phyloP scores from a whole-genome alignment of 108 stramenopile species.

The Skeletonema marinoi region DNA sequence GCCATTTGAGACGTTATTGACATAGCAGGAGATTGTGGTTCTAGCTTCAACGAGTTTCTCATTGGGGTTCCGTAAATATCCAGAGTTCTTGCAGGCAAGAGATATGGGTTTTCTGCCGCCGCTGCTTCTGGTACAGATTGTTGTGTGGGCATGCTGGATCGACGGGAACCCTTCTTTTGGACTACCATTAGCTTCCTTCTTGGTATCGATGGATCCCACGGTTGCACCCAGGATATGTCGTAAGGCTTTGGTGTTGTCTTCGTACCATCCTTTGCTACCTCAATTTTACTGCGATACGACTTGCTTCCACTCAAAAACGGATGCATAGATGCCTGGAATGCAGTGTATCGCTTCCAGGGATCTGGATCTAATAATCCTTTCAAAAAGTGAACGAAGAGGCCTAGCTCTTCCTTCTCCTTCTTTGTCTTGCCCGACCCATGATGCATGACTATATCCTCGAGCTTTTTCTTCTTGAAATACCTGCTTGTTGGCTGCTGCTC shows the following conservation, averaged over 20 bases:
- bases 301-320: constrained; percentile 73
- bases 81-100: not conserved
- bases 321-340: constrained; percentile 73
- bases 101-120: constrained; percentile 18
- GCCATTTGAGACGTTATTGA: constrained; percentile 41
- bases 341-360: constrained; percentile 87
- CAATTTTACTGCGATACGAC: constrained; percentile 29
- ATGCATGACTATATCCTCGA: constrained; percentile 78
- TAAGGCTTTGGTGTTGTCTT: constrained; percentile 42
- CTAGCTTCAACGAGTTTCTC: constrained; percentile 9
- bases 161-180: constrained; percentile 38
- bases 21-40: constrained; percentile 18
- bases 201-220: constrained; percentile 80
- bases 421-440: constrained; percentile 56
- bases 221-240: constrained; percentile 75
- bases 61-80: constrained; percentile 30
- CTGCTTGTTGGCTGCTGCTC: constrained; percentile 81
- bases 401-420: constrained; percentile 63
- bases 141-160: constrained; percentile 22
- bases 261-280: constrained; percentile 26
- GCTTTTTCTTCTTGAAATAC: constrained; percentile 74
- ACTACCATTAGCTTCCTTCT: constrained; percentile 59
- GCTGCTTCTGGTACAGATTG: constrained; percentile 44
- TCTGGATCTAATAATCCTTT: constrained; percentile 79
- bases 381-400: constrained; percentile 79